These are phyloP conservation scores for Tuber calosporum DNA, from an alignment of 495 filamentous ascomycete genomes.

Conservation along the genomic window DNA sequence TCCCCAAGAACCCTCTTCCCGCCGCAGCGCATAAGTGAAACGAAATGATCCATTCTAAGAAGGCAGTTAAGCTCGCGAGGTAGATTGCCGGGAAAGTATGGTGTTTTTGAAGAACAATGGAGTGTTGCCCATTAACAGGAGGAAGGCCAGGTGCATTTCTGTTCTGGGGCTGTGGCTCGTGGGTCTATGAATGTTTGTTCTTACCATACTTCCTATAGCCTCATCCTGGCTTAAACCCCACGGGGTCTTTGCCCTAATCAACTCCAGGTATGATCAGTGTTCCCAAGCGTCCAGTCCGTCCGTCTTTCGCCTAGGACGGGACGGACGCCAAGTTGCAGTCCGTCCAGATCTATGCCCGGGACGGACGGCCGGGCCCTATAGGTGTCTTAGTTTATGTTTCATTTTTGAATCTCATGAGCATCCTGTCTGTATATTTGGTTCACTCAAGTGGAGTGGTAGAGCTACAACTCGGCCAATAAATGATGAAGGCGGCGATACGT, in stretches of 20 bases:
- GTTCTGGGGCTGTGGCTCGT: slow-evolving; percentile 68
- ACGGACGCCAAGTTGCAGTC: no score
- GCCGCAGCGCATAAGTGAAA: slow-evolving; percentile 50
- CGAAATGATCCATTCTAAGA: slow-evolving; percentile 53
- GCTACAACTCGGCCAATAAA: no score
- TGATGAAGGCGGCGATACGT: no score
- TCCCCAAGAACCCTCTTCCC: slow-evolving; percentile 61
- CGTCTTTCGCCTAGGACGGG: no score
- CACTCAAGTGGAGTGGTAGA: no score
- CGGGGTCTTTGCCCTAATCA: no score
- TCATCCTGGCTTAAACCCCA: background rate
- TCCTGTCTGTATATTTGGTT: no score
- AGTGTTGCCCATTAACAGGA: slow-evolving; percentile 50
- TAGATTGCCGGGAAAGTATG: slow-evolving; percentile 59
- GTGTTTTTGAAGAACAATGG: slow-evolving; percentile 63
- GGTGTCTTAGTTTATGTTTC: no score
- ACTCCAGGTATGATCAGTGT: slow-evolving; percentile 24
- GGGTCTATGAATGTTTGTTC: slow-evolving; percentile 59
- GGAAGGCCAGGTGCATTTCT: slow-evolving; percentile 55
- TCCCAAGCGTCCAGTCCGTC: no score
- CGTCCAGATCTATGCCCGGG: no score
- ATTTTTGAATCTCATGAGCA: no score
- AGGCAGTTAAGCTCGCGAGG: slow-evolving; percentile 52
- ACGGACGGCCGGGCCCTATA: no score
- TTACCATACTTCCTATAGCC: background rate